Conservation (phyloP, 805 yeast genomes). For the Lipomyces sp. region DNA sequence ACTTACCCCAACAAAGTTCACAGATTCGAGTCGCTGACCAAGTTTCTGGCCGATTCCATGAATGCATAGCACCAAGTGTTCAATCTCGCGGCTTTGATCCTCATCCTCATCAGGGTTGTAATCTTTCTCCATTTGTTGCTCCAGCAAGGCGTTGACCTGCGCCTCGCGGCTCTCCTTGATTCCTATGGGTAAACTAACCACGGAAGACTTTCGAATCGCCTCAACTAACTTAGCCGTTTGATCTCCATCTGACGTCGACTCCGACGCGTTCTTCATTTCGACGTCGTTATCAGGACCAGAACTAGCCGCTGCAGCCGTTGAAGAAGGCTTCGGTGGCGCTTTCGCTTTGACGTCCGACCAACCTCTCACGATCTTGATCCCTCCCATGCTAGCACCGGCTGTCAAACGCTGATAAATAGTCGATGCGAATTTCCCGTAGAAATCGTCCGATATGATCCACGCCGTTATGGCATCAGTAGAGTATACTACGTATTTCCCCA, state of each 20-base stretch:
- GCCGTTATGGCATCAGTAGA: conserved; percentile 38
- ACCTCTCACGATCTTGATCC: conserved; percentile 41
- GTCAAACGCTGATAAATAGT: conserved; percentile 34
- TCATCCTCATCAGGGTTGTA: conserved; percentile 33
- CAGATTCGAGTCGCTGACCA: conserved; percentile 75
- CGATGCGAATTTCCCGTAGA: conserved; percentile 38
- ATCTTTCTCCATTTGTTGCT: conserved; percentile 42
- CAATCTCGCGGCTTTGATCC: conserved; percentile 48
- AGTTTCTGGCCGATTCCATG: conserved; percentile 95
- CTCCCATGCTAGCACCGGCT: conserved; percentile 39
- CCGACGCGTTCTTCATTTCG: conserved; percentile 8
- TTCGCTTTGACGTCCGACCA: conserved; percentile 28
- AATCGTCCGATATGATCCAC: conserved; percentile 39
- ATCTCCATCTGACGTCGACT: neutral
- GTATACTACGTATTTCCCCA: conserved; percentile 39
- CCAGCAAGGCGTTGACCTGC: conserved; percentile 23
- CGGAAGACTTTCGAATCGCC: conserved; percentile 3
- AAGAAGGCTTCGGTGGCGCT: conserved; percentile 6
- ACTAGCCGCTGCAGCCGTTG: conserved; percentile 12
- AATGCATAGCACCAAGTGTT: conserved; percentile 79
- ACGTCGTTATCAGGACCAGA: conserved; percentile 7
- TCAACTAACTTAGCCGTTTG: conserved; percentile 20
- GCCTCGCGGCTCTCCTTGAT: conserved; percentile 24
- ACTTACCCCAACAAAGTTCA: conserved; percentile 77
- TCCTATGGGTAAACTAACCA: neutral